These are phyloP conservation scores for Trichoderma sp. DNA, from an alignment of 2,329 filamentous ascomycete genomes.

Conservation along the genomic window DNA sequence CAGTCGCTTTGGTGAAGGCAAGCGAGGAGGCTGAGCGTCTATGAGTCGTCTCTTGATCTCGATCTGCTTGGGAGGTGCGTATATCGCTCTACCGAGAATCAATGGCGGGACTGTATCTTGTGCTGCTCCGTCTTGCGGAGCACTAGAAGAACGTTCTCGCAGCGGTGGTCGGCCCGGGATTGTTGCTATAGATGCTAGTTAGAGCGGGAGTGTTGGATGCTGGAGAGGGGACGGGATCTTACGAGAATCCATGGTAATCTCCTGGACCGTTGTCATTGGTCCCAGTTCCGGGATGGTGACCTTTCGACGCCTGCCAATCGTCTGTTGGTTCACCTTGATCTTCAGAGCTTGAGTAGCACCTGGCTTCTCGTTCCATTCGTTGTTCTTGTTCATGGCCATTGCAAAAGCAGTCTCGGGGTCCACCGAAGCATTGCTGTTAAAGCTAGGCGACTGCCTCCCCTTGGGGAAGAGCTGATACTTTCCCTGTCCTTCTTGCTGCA, in stretches of 20 bases:
- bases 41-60: constrained; percentile 15
- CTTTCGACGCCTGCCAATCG: constrained; percentile 57
- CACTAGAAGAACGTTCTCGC: constrained; percentile 63
- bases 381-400: constrained; percentile 40
- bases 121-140: constrained; percentile 37
- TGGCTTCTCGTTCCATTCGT: constrained; percentile 42
- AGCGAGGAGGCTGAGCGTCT: constrained; percentile 5
- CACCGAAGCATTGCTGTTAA: constrained; percentile 43
- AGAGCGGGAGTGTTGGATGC: background rate
- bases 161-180: constrained; percentile 63
- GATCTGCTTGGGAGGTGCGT: constrained; percentile 25
- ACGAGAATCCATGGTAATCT: constrained; percentile 69
- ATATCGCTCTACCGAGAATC: constrained; percentile 21
- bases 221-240: constrained; percentile 35
- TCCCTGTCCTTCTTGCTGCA: constrained; percentile 50
- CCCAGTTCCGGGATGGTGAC: constrained; percentile 62
- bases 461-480: constrained; percentile 62
- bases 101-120: background rate
- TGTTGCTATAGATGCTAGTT: constrained; percentile 47
- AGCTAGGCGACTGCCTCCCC: constrained; percentile 45
- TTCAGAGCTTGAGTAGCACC: constrained; percentile 42
- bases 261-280: constrained; percentile 67
- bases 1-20: constrained; percentile 52
- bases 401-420: constrained; percentile 51
- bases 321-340: constrained; percentile 57